Evolutionary conservation across 2,329 filamentous ascomycete species (phyloP).

Genomic region (Hypocrella siamensis): DNA sequence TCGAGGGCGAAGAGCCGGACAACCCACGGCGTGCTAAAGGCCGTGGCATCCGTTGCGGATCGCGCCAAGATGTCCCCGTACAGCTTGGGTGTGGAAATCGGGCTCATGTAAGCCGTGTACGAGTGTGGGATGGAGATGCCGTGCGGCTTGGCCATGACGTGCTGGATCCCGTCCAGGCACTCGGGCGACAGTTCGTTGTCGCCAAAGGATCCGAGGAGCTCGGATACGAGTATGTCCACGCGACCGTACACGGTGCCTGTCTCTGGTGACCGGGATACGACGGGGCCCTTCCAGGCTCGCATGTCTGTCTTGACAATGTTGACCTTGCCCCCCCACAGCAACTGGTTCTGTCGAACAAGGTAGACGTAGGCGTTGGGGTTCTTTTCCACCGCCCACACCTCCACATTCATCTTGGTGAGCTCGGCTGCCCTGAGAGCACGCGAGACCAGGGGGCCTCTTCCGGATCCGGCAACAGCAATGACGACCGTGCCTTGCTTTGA

Average conservation of each 20-base stretch:
- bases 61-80: conserved; percentile 64
- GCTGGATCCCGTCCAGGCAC: conserved; percentile 89
- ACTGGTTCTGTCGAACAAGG: conserved; percentile 70
- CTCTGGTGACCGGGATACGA: conserved; percentile 26
- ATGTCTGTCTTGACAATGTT: conserved; percentile 93
- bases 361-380: conserved; percentile 96
- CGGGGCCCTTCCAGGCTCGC: conserved; percentile 84
- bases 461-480: conserved; percentile 84
- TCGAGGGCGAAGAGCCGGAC: conserved; percentile 85
- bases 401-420: conserved; percentile 59
- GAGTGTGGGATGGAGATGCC: conserved; percentile 89
- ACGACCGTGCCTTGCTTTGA: conserved; percentile 58
- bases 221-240: conserved; percentile 87
- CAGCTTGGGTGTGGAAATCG: conserved; percentile 75
- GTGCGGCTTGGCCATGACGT: conserved; percentile 60
- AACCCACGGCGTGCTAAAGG: conserved; percentile 86
- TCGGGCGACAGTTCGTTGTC: conserved; percentile 96
- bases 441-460: conserved; percentile 81
- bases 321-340: conserved; percentile 65
- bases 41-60: conserved; percentile 43
- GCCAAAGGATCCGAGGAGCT: conserved; percentile 85
- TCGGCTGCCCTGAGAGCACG: conserved; percentile 70
- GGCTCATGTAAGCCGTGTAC: conserved; percentile 89
- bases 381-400: conserved; percentile 91
- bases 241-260: conserved; percentile 38